Base-by-base conservation (phyloP, 371 early-diverging fungal genomes). In the Mortierella sp. region DNA sequence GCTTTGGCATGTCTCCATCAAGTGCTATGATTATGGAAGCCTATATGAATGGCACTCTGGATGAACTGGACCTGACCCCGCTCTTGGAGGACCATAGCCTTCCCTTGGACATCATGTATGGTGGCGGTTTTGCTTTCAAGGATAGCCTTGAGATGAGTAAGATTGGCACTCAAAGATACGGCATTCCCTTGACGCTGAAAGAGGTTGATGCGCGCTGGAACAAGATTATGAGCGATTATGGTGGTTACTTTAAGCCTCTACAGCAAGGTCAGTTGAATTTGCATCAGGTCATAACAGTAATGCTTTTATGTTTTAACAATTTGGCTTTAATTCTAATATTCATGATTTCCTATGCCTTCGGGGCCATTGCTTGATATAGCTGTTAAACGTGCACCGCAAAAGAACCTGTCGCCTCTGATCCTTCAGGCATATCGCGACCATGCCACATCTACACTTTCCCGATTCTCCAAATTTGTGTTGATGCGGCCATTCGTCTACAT, bases 401-500 rank as follows among this genome's bases (percentile, higher is more conserved):
- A 72, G 69, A 28, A n/a, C 15, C 21, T 65, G 48, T 64, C 76
- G n/a, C 71, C 75, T 2, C 33, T 40, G 19, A 3, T 71, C 16
- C 55, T 63, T 7, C 59, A 59, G 11, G 58, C 38, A 4, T 80
- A 80, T 28, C 68, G 69, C 4, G 19, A n/a, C 28, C n/a, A n/a
- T 16, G 64, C 71, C 1, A 28, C 58, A 6, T 8, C 33, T 4
- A 21, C 58, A 47, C n/a, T 81, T 19, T 22, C 21, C 9, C 3
- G 4, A 0, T 11, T 43, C 55, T 40, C 64, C 28, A 52, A 52
- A 28, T 69, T 72, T 60, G 53, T 72, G 40, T 41, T 76, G 50
- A 66, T 69, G 45, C 69, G 76, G 3, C 82, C 82, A 0, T 72
- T 60, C n/a, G 73, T 65, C 8, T 81, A 63, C 48, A 59, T 76